Conservation (phyloP, 73 alveolate species). For the Stentor roeselii region DNA sequence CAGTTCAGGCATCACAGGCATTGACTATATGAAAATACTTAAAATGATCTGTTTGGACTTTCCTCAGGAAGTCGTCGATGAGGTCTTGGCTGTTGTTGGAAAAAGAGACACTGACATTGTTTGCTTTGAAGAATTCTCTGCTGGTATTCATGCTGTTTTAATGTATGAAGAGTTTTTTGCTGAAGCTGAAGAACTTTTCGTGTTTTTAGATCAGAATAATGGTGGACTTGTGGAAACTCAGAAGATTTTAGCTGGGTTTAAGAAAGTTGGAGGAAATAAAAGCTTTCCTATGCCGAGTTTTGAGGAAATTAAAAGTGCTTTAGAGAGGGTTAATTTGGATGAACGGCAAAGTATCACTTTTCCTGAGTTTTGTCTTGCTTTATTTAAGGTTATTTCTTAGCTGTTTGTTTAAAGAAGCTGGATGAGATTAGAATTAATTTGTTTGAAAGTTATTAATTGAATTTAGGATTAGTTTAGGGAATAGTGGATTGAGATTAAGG, state of each 20-base stretch:
- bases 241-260: background rate
- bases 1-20: conserved; percentile 53
- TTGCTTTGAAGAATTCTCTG: conserved; percentile 58
- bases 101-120: conserved; percentile 58
- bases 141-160: conserved; percentile 55
- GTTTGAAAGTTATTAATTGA: no score
- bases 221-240: conserved; percentile 39
- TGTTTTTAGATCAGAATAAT: conserved; percentile 42
- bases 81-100: conserved; percentile 46
- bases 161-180: conserved; percentile 53
- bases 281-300: background rate
- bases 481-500: no score
- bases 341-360: background rate
- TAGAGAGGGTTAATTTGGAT: background rate
- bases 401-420: background rate
- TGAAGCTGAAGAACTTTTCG: conserved; percentile 54
- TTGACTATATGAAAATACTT: conserved; percentile 53
- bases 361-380: background rate
- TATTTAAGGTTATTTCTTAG: background rate
- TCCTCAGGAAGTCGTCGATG: conserved; percentile 59
- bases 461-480: no score
- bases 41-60: conserved; percentile 66
- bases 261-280: background rate
- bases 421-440: background rate
- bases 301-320: background rate